Evolutionary conservation across 768 basidiomycete genomes (phyloP).

Genomic region (Agaricus subrufescens): DNA sequence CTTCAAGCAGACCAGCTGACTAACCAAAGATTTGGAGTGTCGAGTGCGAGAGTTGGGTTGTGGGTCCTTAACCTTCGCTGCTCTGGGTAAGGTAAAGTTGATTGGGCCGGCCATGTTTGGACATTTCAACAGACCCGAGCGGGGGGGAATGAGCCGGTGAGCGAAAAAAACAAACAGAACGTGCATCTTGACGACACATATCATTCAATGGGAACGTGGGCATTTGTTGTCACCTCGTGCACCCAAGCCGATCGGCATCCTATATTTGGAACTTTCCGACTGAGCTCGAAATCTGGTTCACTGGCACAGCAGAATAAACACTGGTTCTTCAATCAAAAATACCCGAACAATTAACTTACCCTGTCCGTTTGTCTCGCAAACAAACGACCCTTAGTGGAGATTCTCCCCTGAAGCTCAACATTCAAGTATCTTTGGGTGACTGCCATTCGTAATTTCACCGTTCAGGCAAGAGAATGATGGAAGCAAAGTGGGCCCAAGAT

Average conservation of each 20-base stretch:
- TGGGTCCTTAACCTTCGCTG: not conserved
- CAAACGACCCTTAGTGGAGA: no score
- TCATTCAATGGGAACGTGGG: constrained; percentile 10
- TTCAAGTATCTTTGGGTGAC: no score
- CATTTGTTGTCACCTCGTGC: constrained; percentile 3
- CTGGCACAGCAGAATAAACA: not conserved
- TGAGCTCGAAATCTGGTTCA: not conserved
- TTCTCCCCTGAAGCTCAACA: no score
- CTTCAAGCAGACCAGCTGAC: not conserved
- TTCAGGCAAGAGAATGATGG: no score
- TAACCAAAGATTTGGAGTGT: not conserved
- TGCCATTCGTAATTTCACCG: no score
- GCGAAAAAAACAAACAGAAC: constrained; percentile 1
- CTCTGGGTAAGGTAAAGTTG: not conserved
- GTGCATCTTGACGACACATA: constrained; percentile 7
- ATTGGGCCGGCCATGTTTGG: not conserved
- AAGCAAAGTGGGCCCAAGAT: no score
- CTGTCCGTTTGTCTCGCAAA: no score
- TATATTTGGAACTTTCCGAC: not conserved
- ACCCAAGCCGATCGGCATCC: constrained; percentile 3
- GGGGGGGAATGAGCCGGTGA: constrained; percentile 4
- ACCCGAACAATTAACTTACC: no score
- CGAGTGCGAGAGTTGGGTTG: not conserved
- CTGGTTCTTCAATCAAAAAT: not conserved
- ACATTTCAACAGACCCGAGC: not conserved